Percentiles rank a stretch among this genome's conserved stretches.
Evolutionary conservation across 139 green algal species (phyloP).

Genomic region (Tetraselmis striata): DNA sequence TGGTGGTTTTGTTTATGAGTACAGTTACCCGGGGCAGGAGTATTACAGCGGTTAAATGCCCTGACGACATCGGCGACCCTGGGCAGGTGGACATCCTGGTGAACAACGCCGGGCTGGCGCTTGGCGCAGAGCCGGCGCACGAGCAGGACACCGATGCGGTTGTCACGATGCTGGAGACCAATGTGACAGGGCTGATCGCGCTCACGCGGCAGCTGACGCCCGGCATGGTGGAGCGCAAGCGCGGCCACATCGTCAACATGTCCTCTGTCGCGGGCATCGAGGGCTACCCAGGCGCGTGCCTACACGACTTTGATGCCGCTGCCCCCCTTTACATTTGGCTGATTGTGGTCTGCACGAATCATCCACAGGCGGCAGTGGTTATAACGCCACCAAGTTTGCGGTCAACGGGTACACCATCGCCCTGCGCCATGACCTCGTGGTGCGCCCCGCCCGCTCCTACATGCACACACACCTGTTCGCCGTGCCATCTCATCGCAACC

Average conservation of each 20-base stretch:
- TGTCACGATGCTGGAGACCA: constrained; percentile 72
- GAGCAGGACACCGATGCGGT: constrained; percentile 34
- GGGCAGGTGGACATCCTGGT: constrained; percentile 72
- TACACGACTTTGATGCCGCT: too few species aligned
- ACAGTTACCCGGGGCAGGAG: too few species aligned
- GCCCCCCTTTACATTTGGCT: too few species aligned
- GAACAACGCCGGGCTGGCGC: constrained; percentile 78
- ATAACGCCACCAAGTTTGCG: constrained; percentile 73
- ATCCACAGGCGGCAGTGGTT: constrained; percentile 62
- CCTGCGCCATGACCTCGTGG: constrained; percentile 69
- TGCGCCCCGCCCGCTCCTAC: too few species aligned
- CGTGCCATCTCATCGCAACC: neutral
- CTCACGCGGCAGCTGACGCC: constrained; percentile 51
- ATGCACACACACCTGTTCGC: constrained; percentile 44
- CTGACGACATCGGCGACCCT: too few species aligned
- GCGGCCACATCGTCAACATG: constrained; percentile 77
- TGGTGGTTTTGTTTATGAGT: too few species aligned
- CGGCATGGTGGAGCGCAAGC: constrained; percentile 62
- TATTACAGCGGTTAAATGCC: too few species aligned
- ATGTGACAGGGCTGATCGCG: constrained; percentile 59
- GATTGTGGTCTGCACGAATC: too few species aligned
- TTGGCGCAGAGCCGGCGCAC: constrained; percentile 33
- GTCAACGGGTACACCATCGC: constrained; percentile 59
- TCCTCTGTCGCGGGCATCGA: constrained; percentile 62
- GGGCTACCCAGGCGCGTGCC: constrained; percentile 44